phyloP scores from a whole-genome alignment of 768 basidiomycete species.

The Pleurotus platypus region DNA sequence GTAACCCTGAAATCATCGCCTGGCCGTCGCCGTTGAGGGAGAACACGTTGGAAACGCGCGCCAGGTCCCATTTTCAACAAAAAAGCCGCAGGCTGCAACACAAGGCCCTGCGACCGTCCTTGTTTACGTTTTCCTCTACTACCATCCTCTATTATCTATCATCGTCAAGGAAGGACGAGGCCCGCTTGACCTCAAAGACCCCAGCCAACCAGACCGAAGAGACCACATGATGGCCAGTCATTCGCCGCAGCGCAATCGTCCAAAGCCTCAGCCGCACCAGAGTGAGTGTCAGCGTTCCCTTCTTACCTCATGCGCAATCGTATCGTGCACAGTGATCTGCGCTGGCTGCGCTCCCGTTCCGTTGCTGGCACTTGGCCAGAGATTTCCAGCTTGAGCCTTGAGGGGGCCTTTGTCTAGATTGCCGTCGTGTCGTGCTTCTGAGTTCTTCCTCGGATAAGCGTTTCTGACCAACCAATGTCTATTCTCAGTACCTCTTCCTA shows the following conservation, averaged over 20 bases:
- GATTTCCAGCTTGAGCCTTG: background rate
- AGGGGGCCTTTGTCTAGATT: background rate
- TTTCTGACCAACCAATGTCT: slow-evolving; percentile 20
- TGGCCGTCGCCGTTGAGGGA: slow-evolving; percentile 28
- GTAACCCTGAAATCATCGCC: slow-evolving; percentile 29
- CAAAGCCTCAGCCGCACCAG: slow-evolving; percentile 47
- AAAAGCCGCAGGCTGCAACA: slow-evolving; percentile 5
- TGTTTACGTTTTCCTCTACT: slow-evolving; percentile 15
- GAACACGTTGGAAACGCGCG: slow-evolving; percentile 65
- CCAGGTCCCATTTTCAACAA: slow-evolving; percentile 23
- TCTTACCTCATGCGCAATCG: slow-evolving; percentile 9
- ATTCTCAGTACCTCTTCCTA: slow-evolving; percentile 19
- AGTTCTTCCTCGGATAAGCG: slow-evolving; percentile 12
- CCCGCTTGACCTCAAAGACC: no score
- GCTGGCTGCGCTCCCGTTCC: background rate
- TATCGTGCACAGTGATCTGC: background rate
- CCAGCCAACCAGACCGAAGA: no score
- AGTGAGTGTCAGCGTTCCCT: slow-evolving; percentile 33
- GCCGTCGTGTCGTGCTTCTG: background rate
- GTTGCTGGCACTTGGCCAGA: background rate
- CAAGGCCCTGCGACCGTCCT: slow-evolving; percentile 21
- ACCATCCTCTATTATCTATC: no score
- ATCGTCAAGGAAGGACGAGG: no score
- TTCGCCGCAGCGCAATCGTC: slow-evolving; percentile 54
- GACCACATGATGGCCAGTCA: slow-evolving; percentile 49